phyloP scores from a whole-genome alignment of 768 basidiomycete genomes.

The Termitomyces sp. region DNA sequence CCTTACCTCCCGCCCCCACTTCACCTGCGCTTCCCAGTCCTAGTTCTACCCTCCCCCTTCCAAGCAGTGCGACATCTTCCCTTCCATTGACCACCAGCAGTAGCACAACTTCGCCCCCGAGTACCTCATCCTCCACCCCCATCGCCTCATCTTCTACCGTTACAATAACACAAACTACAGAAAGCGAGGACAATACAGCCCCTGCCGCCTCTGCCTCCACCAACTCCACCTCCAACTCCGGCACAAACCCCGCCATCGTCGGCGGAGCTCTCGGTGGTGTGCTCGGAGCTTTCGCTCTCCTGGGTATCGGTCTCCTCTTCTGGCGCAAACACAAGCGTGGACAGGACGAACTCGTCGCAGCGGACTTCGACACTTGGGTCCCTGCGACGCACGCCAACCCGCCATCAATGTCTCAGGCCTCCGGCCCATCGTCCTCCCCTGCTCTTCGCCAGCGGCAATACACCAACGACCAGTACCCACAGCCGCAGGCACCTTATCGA shows the following conservation, averaged over 20 bases:
- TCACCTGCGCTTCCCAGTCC: background rate
- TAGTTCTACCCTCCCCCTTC: background rate
- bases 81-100: background rate
- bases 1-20: slow-evolving; percentile 3
- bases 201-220: background rate
- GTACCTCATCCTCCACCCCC: background rate
- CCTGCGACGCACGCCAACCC: slow-evolving; percentile 7
- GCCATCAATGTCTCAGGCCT: slow-evolving; percentile 1
- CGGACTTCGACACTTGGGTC: slow-evolving; percentile 11
- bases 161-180: slow-evolving; percentile 5
- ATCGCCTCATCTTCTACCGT: background rate
- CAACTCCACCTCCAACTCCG: background rate
- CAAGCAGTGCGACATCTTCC: slow-evolving; percentile 1
- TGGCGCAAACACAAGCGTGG: slow-evolving; percentile 7
- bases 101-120: background rate
- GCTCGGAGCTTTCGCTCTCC: slow-evolving; percentile 5
- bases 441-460: slow-evolving; percentile 2
- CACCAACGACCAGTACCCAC: slow-evolving; percentile 1
- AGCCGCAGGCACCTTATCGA: slow-evolving; percentile 9
- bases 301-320: slow-evolving; percentile 2
- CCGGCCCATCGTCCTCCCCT: background rate
- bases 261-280: slow-evolving; percentile 13
- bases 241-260: slow-evolving; percentile 3
- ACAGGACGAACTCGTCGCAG: background rate
- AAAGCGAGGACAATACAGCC: background rate